Evolutionary conservation across 1,139 yeast genomes (phyloP).

Genomic region (Wickerhamiella infanticola): DNA sequence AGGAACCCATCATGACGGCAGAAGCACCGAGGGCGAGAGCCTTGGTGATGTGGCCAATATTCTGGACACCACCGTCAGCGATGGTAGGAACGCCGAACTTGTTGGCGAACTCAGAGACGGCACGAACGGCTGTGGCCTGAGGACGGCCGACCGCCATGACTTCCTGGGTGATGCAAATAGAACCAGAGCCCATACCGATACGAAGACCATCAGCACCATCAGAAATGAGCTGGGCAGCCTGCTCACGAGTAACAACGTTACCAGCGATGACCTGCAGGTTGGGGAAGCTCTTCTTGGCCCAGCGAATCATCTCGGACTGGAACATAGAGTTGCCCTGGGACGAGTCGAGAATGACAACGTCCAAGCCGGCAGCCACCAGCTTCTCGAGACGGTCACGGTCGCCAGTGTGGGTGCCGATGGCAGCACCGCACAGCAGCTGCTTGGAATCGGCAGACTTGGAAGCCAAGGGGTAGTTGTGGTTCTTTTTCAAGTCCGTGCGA

Average conservation of each 20-base stretch:
- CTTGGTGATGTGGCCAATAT: constrained; percentile 96
- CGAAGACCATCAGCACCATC: constrained; percentile 98
- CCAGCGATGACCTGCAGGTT: constrained; percentile 87
- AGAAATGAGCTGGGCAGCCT: constrained; percentile 86
- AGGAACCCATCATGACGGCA: constrained; percentile 98
- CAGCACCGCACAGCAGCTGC: constrained; percentile 97
- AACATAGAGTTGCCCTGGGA: constrained; percentile 94
- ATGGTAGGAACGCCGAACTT: constrained; percentile 90
- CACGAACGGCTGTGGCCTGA: constrained; percentile 93
- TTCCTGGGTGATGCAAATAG: constrained; percentile 97
- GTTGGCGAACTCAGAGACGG: constrained; percentile 75
- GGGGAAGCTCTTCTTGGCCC: constrained; percentile 73
- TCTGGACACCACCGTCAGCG: constrained; percentile 99
- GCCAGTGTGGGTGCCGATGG: constrained; percentile 84
- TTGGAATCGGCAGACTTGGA: constrained; percentile 86
- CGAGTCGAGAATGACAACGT: constrained; percentile 88
- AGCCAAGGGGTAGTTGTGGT: constrained; percentile 84
- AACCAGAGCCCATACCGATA: constrained; percentile 99
- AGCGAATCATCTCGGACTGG: constrained; percentile 86
- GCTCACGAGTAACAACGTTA: constrained; percentile 97
- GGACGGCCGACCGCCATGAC: constrained; percentile 99
- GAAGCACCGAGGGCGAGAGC: constrained; percentile 97
- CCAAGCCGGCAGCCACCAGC: constrained; percentile 93
- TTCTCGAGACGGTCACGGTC: constrained; percentile 72
- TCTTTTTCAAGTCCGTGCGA: constrained; percentile 93